Conservation (phyloP, 129 eudicot species). For the Cynara cardunculus region DNA sequence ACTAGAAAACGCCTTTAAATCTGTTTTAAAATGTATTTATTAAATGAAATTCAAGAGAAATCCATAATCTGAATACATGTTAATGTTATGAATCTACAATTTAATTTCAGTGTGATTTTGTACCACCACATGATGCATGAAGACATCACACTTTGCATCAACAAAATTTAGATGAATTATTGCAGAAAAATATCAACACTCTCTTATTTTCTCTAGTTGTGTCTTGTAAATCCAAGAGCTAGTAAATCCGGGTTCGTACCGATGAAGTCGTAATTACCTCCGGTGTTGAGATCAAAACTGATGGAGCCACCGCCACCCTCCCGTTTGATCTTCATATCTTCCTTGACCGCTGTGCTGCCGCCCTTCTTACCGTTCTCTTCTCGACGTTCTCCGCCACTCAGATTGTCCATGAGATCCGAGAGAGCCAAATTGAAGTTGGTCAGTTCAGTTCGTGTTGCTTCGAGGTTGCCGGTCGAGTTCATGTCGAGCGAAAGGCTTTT, state of each 20-base stretch:
- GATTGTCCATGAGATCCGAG: slow-evolving; percentile 67
- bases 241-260: slow-evolving; percentile 53
- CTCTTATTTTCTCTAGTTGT: slow-evolving; percentile 19
- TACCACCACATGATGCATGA: slow-evolving; percentile 13
- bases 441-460: slow-evolving; percentile 53
- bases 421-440: slow-evolving; percentile 72
- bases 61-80: slow-evolving; percentile 27
- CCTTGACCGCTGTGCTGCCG: slow-evolving; percentile 16
- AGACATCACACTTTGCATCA: slow-evolving; percentile 29
- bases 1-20: neutral
- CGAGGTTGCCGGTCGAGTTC: slow-evolving; percentile 53
- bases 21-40: slow-evolving; percentile 3
- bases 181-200: slow-evolving; percentile 24
- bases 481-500: slow-evolving; percentile 62
- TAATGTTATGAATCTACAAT: slow-evolving; percentile 32
- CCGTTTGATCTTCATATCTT: slow-evolving; percentile 45
- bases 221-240: slow-evolving; percentile 48
- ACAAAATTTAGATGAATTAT: slow-evolving; percentile 40
- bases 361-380: slow-evolving; percentile 24
- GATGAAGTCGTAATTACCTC: slow-evolving; percentile 68
- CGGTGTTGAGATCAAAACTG: slow-evolving; percentile 66
- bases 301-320: slow-evolving; percentile 50
- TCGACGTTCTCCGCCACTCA: slow-evolving; percentile 45
- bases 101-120: slow-evolving; percentile 15
- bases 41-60: slow-evolving; percentile 21